Percentiles rank a stretch among this genome's conserved stretches.
Evolutionary conservation across 2,329 filamentous ascomycete species (phyloP).

Genomic region (Beauveria sp.): DNA sequence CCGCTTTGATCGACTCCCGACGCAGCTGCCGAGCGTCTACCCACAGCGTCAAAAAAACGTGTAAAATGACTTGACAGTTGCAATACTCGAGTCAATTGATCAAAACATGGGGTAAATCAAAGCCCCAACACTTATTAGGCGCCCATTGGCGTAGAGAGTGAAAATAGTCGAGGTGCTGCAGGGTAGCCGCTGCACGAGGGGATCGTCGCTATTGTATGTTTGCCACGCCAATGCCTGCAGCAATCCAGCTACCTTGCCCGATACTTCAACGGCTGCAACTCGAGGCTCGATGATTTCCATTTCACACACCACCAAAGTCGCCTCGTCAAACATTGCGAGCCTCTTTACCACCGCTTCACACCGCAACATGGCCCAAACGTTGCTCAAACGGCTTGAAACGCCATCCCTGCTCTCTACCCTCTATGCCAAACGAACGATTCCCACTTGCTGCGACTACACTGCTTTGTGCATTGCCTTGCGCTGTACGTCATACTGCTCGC

Average conservation of each 20-base stretch:
- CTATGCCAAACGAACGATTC: constrained; percentile 6
- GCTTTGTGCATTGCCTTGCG: neutral
- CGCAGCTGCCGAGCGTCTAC: too few species aligned
- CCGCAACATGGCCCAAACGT: constrained; percentile 7
- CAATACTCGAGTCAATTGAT: too few species aligned
- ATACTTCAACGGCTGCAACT: neutral
- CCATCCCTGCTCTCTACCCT: neutral
- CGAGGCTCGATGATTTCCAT: neutral
- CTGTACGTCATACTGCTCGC: neutral
- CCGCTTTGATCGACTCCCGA: rapidly evolving
- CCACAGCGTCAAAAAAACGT: too few species aligned
- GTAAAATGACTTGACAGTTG: too few species aligned
- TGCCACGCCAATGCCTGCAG: too few species aligned
- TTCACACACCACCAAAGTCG: neutral
- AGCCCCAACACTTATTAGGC: too few species aligned
- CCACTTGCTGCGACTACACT: neutral
- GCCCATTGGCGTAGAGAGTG: too few species aligned
- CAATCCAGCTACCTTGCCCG: neutral
- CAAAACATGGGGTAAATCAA: too few species aligned
- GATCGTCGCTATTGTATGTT: too few species aligned
- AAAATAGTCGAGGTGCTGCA: too few species aligned
- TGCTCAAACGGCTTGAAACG: constrained; percentile 9
- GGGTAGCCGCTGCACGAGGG: too few species aligned
- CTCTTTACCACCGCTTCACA: neutral
- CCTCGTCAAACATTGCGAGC: neutral